These are phyloP conservation scores for Xylaria bambusicola DNA, from an alignment of 495 filamentous ascomycete species.

Conservation along the genomic window DNA sequence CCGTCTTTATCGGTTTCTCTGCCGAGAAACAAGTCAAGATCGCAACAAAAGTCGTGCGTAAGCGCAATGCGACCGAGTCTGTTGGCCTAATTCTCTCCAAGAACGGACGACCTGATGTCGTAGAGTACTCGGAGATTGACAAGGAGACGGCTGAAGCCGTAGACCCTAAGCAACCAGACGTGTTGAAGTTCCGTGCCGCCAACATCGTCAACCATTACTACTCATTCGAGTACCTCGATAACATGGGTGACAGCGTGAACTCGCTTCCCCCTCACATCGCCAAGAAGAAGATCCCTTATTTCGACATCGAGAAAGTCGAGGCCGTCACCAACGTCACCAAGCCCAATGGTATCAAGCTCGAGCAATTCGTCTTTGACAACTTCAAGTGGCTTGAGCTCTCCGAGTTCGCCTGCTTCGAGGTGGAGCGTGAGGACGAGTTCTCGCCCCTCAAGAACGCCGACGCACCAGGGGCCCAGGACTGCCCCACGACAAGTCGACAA, in stretches of 20 bases:
- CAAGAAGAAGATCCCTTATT: conserved; percentile 94
- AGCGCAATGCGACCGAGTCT: conserved; percentile 94
- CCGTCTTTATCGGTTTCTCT: conserved; percentile 91
- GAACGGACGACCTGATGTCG: conserved; percentile 95
- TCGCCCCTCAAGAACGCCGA: conserved; percentile 95
- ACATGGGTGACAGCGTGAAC: conserved; percentile 82
- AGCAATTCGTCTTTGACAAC: conserved; percentile 99
- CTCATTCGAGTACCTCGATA: conserved; percentile 88
- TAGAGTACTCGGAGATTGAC: conserved; percentile 99
- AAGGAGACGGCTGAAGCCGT: conserved; percentile 80
- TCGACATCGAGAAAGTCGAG: conserved; percentile 73
- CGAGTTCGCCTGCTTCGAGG: conserved; percentile 94
- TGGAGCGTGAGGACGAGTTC: conserved; percentile 96
- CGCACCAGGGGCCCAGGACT: conserved; percentile 82
- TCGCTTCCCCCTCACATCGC: conserved; percentile 93
- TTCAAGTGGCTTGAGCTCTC: conserved; percentile 86
- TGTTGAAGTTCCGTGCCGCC: conserved; percentile 94
- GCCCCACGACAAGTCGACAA: conserved; percentile 84
- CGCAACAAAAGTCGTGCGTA: conserved; percentile 97
- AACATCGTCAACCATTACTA: conserved; percentile 99
- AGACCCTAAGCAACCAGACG: conserved; percentile 76
- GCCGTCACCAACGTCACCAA: conserved; percentile 77
- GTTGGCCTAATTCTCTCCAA: conserved; percentile 93
- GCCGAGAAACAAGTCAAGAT: conserved; percentile 90
- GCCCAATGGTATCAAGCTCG: conserved; percentile 97